Base-by-base conservation (phyloP, 495 filamentous ascomycete species). In the Penicillium robsamsonii region DNA sequence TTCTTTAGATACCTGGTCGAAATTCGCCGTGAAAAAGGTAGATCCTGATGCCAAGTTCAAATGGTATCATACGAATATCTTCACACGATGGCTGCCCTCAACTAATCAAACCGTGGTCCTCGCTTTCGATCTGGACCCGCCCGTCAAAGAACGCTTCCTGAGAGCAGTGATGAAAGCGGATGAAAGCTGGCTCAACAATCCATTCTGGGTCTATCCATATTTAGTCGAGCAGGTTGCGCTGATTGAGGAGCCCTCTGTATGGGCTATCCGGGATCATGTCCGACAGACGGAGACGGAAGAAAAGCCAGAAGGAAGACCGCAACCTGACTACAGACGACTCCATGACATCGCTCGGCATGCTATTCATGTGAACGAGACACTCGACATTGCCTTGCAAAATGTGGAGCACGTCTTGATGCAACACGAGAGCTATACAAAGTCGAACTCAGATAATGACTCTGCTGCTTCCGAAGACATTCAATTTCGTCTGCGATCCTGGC, bases 291-390 rank as follows among this genome's bases (percentile, higher is more conserved):
- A 65, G 31, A 63, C 54, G 30, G 51, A 58, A 12, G 6, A 1
- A 20, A 43, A 40, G 18, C 27, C 54, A n/a, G 30, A 54, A 47
- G 67, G 73, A 46, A 74, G 74, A 37, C 51, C 51, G 17, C 51
- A 53, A 41, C 50, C 48, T 38, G 58, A 53, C 53, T 56, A 17
- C 64, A 78, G 58, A 47, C 53, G 52, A 5, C 64, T 79, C 17
- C 74, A 80, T 59, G 74, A 80, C 29, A 65, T 75, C 27, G 67
- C 73, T 24, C 70, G 77, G 24, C 76, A 79, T 48, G 70, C 65
- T 6, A 70, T 75, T 30, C 73, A 80, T 50, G 66, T 75, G 27
- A 71, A 69, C 20, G 75, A 79, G 45, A 72, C 71, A 0, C 62
- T 79, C 7, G 65, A 71, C 22, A 60, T 75, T 12, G 66, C 68